Evolutionary conservation across 2,329 filamentous ascomycete species (phyloP), one percentile per base, ranked within the genome.

Genomic region (Ophiocordyceps sinensis): DNA sequence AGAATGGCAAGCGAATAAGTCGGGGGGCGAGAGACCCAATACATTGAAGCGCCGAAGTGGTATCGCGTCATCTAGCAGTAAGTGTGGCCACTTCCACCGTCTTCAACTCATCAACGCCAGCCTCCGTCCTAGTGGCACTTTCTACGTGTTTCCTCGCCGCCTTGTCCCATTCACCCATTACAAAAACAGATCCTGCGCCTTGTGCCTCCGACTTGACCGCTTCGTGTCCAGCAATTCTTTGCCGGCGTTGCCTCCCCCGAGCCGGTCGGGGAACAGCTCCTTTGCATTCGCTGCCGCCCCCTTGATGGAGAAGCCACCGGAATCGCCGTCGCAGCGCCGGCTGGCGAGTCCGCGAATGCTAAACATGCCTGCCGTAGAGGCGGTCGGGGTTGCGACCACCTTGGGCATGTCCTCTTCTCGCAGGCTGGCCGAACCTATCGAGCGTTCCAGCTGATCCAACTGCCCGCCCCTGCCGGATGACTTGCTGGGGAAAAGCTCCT

Each of bases 151-250:
- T 10, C 32, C n/a, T 19, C 19, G 19, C 9, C 13, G 17, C 19
- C 28, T 23, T n/a, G 11, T 15, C 28, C 14, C 3, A 14, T 21
- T 21, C 30, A 8, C 17, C 19, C n/a, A 11, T 37, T 29, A 86
- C 45, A 70, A 67, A 55, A 86, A 88, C 47, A 83, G 65, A 60
- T 88, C 83, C 51, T 85, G 79, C 0, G 83, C 83, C 53, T 68
- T 77, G 50, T 80, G 75, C 47, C 83, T 72, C 46, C 59, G 56
- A 82, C 83, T 48, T 47, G 56, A 40, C 38, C 53, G 49, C 21
- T 48, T 23, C 77, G 53, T 46, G 65, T 76, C 44, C 51, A 86
- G 83, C 14, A 85, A 58, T 54, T 87, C 82, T 58, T 83, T 85
- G 39, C 75, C 76, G 2, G 70, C 61, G 53, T 85, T 84, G 35